phyloP scores from a whole-genome alignment of 2,329 filamentous ascomycete species.

The Fusarium redolens region DNA sequence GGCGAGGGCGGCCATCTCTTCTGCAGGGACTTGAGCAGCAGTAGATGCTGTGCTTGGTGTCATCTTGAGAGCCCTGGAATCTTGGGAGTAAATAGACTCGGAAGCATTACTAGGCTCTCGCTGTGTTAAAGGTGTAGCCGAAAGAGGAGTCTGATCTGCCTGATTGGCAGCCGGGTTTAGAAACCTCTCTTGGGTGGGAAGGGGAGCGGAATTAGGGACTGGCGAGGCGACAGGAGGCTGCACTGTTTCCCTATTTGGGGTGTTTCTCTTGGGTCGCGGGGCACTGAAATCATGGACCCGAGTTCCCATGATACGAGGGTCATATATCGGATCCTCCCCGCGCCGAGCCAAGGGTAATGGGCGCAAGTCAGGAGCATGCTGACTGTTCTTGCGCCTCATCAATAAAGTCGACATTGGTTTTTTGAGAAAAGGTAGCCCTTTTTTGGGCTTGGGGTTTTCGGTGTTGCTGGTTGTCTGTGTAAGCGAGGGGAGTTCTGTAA shows the following conservation, averaged over 20 bases:
- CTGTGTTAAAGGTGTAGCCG: conserved; percentile 41
- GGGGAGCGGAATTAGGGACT: conserved; percentile 24
- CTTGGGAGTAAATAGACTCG: conserved; percentile 44
- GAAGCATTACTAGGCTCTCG: conserved; percentile 48
- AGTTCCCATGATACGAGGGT: conserved; percentile 73
- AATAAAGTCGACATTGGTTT: conserved; percentile 70
- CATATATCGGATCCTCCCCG: conserved; percentile 62
- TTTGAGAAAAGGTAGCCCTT: conserved; percentile 67
- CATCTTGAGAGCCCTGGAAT: conserved; percentile 43
- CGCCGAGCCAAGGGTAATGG: conserved; percentile 55
- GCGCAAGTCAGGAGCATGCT: conserved; percentile 58
- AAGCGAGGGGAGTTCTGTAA: conserved; percentile 51
- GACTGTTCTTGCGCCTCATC: conserved; percentile 66
- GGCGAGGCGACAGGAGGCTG: conserved; percentile 24
- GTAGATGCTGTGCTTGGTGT: conserved; percentile 45
- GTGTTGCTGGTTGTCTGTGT: conserved; percentile 46
- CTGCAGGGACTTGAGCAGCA: conserved; percentile 25
- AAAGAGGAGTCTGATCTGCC: conserved; percentile 9
- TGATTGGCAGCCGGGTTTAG: conserved; percentile 5
- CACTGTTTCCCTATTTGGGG: conserved; percentile 23
- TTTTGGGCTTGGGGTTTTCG: conserved; percentile 62
- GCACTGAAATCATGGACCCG: conserved; percentile 75
- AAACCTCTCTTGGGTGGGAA: conserved; percentile 33
- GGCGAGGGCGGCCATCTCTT: conserved; percentile 2
- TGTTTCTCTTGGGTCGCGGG: conserved; percentile 59